Evolutionary conservation across 208 protist species (phyloP), one percentile per base, ranked within the genome.

Genomic region (Lotmaria passim): DNA sequence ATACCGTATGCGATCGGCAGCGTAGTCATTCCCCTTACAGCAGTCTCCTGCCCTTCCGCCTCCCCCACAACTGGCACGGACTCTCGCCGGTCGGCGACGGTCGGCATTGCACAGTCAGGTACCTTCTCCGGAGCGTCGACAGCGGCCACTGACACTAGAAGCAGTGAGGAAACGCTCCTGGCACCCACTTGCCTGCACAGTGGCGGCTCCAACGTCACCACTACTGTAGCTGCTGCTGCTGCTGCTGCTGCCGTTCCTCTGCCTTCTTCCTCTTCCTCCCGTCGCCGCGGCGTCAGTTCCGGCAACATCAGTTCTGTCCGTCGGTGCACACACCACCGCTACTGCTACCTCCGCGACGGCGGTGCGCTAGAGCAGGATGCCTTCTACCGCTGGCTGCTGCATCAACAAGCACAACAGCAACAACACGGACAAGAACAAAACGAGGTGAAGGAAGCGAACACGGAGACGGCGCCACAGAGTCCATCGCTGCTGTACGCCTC

Each of bases 321-420:
- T 43, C 80, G 82, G 7, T 90, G 79, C 72, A 92, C 89, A 17
- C 91, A 94, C 57, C 50, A 82, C 33, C 82, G 91, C 21, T 91
- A 86, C 76, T 89, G 81, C 68, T 96, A 94, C 65, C 38, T 96
- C 3, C 87, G 91, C 26, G 88, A 95, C 62, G 88, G 91, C 24
- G 36, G 78, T 3, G 55, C 52, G 0, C 75, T 89, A 12, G 60
- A 53, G 21, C 43, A 81, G 46, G 88, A 96, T 64, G 63, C 81
- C 50, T 91, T 90, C 41, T 93, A 90, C 62, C 85, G 90, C 52
- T 91, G 82, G 75, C 39, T 88, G n/a, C 34, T 57, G 44, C 46
- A 73, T 7, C 64, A 51, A 14, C 64, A 14, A 28, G 41, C 26
- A 7, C 33, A 63, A 51, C 51, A 61, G 56, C 24, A 44, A 34